Base-by-base conservation (phyloP, 768 basidiomycete genomes). In the Boletus subparvulus region DNA sequence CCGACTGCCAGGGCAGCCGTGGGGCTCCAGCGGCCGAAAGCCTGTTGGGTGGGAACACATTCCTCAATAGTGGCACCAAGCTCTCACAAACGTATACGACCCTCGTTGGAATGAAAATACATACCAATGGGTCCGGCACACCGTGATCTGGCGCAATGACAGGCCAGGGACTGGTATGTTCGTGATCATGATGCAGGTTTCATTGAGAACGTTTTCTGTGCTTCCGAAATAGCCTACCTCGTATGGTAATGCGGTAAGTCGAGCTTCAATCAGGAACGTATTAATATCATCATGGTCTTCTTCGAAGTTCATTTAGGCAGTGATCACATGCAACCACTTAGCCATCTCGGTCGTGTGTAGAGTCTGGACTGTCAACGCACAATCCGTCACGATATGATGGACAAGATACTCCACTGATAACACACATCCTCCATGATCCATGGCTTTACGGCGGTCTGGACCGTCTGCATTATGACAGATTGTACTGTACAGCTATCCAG, bases 221-320 rank as follows among this genome's bases (percentile, higher is more conserved):
- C 24, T 32, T 28, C 44, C 43, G 33, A 49, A 42, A 49, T n/a
- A 7, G 4, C 9, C 47, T 37, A 13, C 56, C 47, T 32, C 40
- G 42, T 52, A 65, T 56, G 58, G 59, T 16, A 52, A 55, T 32
- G 45, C 17, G 43, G 19, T 32, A 19, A 26, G 51, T 66, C 61
- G 62, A 61, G 50, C 26, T 35, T 50, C 47, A 45, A n/a, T 47
- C 43, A 56, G 59, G 55, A 19, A 30, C 7, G 19, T 41, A 44
- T 59, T 44, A 43, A 58, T 26, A 50, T 28, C 47, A 46, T 40
- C 28, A 16, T 26, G 42, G 17, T 39, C 61, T 59, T 50, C 64
- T 63, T 52, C 47, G 51, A 61, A 46, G 50, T 47, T 54, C 61
- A 52, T 58, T 45, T 50, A 40, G 35, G 54, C n/a, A 21, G 42